Base-by-base conservation (phyloP, 306 rosid species). In the Senna tora region DNA sequence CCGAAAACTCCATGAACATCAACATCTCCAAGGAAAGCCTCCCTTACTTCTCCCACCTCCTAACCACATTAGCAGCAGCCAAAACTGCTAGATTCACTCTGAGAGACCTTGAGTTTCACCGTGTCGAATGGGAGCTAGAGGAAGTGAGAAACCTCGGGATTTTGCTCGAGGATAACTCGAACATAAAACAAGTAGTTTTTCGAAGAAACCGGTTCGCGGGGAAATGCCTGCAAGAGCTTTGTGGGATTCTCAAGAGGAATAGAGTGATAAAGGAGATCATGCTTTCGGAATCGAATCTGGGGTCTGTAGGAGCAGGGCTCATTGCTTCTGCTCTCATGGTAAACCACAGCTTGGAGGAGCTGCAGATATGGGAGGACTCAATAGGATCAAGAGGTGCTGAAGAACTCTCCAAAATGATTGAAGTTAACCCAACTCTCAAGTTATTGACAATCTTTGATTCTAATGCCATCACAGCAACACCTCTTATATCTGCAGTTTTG, bases 291-390 rank as follows among this genome's bases (percentile, higher is more conserved):
- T 91, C 96, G 8, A 70, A 74, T 8, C 80, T 91, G 3, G 93
- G 99, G 7, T 77, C 88, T 21, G 55, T 70, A 59, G 99, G 99
- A 52, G 93, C 95, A 17, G 85, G 74, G 50, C 60, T 77, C 56
- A 82, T 95, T 46, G 96, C 96, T 78, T 88, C 92, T 46, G 85
- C 93, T 67, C 90, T 95, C 47, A 82, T 81, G 82, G 84, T 72
- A 61, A 95, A 91, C 74, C 83, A 87, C 14, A 77, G 83, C 33
- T 80, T 95, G 72, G 99, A 89, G 74, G 96, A 91, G 81, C 59
- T 95, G 7, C 96, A 91, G 73, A 86, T 95, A 72, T 91, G 97
- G 99, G 99, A 91, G 68, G 97, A 95, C 68, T 91, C 96, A 8
- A 88, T 91, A 34, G 97, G 93, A n/a, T 91, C 96, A n/a, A 88